Conservation (phyloP, 2,329 filamentous ascomycete species). For the Lasiodiplodia sp. region DNA sequence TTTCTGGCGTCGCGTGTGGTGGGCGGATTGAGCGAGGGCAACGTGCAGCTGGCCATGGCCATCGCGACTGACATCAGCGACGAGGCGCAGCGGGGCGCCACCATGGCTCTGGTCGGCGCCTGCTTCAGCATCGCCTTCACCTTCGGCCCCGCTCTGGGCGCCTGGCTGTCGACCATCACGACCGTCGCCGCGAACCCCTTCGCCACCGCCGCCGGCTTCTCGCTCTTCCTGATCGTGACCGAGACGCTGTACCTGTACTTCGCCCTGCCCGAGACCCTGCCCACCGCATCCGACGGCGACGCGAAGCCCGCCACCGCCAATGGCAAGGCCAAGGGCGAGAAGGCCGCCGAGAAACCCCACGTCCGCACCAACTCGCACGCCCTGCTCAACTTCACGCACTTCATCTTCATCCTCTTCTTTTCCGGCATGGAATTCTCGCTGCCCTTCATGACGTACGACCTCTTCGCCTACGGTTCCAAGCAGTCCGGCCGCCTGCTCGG, state of each 20-base stretch:
- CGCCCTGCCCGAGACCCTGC: constrained; percentile 85
- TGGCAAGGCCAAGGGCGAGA: constrained; percentile 30
- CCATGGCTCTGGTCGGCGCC: constrained; percentile 94
- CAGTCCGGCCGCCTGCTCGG: constrained; percentile 87
- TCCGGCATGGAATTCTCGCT: constrained; percentile 98
- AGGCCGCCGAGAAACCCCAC: constrained; percentile 29
- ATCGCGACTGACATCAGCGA: constrained; percentile 97
- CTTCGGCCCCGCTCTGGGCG: constrained; percentile 90
- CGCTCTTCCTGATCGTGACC: constrained; percentile 79
- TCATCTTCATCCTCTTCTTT: constrained; percentile 94
- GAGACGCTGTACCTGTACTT: constrained; percentile 90
- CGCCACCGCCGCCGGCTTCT: constrained; percentile 88
- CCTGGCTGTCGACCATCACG: constrained; percentile 79
- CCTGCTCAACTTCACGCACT: constrained; percentile 83
- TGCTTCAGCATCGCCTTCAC: constrained; percentile 99
- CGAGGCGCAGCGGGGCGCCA: constrained; percentile 80
- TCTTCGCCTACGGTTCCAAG: constrained; percentile 81
- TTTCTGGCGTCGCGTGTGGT: constrained; percentile 94
- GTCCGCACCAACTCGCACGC: constrained; percentile 80
- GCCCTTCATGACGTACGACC: constrained; percentile 95
- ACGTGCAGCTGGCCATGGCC: constrained; percentile 93
- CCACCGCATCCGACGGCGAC: constrained; percentile 55
- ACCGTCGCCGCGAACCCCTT: constrained; percentile 90
- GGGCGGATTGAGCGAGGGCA: constrained; percentile 93
- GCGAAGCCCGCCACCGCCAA: constrained; percentile 36